Percentiles rank a stretch among this genome's conserved stretches.
These are phyloP conservation scores for Vanrija pseudolonga DNA, from an alignment of 1,284 basidiomycete genomes.

Conservation along the genomic window DNA sequence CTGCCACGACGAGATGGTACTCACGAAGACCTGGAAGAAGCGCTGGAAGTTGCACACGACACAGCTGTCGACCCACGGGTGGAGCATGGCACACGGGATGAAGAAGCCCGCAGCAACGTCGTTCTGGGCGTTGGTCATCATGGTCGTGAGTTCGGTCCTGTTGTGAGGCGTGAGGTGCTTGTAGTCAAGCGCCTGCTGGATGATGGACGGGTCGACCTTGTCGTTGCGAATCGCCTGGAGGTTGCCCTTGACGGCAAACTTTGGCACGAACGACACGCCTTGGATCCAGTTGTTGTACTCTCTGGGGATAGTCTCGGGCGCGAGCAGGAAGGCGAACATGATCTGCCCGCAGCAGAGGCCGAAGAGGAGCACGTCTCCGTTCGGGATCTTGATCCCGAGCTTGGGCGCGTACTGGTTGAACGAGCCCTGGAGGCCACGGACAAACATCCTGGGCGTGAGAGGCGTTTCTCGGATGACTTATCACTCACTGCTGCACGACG, in stretches of 20 bases:
- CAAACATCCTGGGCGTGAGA: constrained; percentile 39
- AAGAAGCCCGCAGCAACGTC: constrained; percentile 37
- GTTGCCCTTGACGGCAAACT: constrained; percentile 62
- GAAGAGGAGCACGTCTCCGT: constrained; percentile 82
- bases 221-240: constrained; percentile 59
- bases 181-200: constrained; percentile 58
- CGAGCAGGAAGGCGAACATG: constrained; percentile 74
- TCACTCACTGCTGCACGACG: constrained; percentile 72
- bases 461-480: constrained; percentile 2
- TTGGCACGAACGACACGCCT: constrained; percentile 64
- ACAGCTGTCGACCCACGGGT: constrained; percentile 76
- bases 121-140: constrained; percentile 30
- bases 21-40: constrained; percentile 68
- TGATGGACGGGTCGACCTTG: constrained; percentile 56
- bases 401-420: constrained; percentile 48
- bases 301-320: constrained; percentile 75
- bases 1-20: constrained; percentile 4
- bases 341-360: constrained; percentile 82
- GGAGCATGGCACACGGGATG: constrained; percentile 62
- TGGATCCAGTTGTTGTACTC: constrained; percentile 72
- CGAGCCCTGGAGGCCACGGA: constrained; percentile 51
- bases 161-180: constrained; percentile 35
- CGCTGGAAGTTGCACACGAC: constrained; percentile 63
- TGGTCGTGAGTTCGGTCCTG: constrained; percentile 19
- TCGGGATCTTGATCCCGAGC: constrained; percentile 64